phyloP scores from a whole-genome alignment of 1,284 basidiomycete species.

The Hymenochaete sp. region DNA sequence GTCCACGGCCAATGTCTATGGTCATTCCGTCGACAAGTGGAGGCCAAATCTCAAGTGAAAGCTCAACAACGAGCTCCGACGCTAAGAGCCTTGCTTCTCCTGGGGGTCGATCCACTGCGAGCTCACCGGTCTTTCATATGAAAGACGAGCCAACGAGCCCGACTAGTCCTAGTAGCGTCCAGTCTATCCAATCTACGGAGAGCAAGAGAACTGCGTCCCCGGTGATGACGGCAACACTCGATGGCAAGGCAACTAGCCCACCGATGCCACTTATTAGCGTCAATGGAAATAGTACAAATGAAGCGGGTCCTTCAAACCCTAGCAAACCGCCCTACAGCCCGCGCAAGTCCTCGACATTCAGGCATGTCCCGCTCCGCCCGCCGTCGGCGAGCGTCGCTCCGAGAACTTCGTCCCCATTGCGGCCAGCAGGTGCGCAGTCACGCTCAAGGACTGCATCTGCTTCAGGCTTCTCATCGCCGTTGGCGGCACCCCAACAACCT shows the following conservation, averaged over 20 bases:
- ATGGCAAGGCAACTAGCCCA: background rate
- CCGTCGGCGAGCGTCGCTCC: slow-evolving; percentile 14
- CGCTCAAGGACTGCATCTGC: slow-evolving; percentile 8
- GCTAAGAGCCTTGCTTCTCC: background rate
- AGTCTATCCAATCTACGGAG: background rate
- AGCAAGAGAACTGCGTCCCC: background rate
- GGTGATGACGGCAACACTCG: background rate
- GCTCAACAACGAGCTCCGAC: background rate
- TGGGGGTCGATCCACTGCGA: background rate
- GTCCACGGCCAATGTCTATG: background rate
- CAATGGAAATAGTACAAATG: background rate
- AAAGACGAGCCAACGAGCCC: no score
- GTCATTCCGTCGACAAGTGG: background rate
- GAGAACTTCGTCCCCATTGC: slow-evolving; percentile 16
- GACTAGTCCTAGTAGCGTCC: background rate
- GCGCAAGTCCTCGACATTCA: slow-evolving; percentile 18
- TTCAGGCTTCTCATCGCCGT: slow-evolving; percentile 8
- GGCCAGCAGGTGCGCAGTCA: slow-evolving; percentile 7
- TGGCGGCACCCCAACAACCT: slow-evolving; percentile 6
- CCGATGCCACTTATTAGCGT: background rate
- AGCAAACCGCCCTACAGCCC: slow-evolving; percentile 1
- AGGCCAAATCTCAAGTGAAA: background rate
- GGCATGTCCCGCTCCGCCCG: slow-evolving; percentile 17
- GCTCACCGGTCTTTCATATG: no score
- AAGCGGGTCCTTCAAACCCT: slow-evolving; percentile 10